Conservation (phyloP, 768 basidiomycete species). For the Neoboletus subvelutipes region DNA sequence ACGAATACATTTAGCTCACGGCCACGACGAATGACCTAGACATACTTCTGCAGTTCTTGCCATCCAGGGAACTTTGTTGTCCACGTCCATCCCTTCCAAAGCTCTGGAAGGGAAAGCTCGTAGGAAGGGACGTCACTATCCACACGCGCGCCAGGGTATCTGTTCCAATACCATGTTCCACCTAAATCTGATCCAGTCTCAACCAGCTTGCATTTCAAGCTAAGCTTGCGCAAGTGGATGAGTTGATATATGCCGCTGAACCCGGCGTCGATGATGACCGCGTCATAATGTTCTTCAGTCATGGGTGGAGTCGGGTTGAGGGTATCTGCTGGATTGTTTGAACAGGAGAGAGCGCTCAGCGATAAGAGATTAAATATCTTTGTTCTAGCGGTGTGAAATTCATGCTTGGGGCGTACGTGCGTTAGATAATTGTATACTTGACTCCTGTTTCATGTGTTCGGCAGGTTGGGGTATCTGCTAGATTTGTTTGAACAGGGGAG, state of each 20-base stretch:
- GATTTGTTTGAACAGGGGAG: too few relatives aligned
- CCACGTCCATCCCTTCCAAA: slow-evolving; percentile 17
- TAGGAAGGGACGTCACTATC: slow-evolving; percentile 10
- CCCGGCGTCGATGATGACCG: slow-evolving; percentile 8
- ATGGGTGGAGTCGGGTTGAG: not conserved
- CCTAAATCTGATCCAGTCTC: slow-evolving; percentile 10
- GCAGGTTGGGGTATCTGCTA: too few relatives aligned
- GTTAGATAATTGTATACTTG: too few relatives aligned
- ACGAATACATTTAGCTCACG: not conserved
- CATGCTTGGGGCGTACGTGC: too few relatives aligned
- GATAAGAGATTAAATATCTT: not conserved
- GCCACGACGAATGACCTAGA: not conserved
- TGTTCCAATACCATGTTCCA: slow-evolving; percentile 14
- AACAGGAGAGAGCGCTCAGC: too few relatives aligned
- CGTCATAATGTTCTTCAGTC: slow-evolving; percentile 10
- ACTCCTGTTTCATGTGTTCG: not conserved
- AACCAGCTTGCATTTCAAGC: slow-evolving; percentile 5
- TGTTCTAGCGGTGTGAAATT: not conserved
- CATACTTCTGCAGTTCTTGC: slow-evolving; percentile 7
- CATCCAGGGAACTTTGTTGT: slow-evolving; percentile 9
- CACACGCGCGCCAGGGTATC: slow-evolving; percentile 13
- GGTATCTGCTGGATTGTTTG: not conserved
- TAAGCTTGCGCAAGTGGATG: slow-evolving; percentile 10
- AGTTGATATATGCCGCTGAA: slow-evolving; percentile 12
- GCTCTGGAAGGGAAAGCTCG: slow-evolving; percentile 9